Conservation (phyloP, 2,329 filamentous ascomycete genomes). For the Aspergillus sp. region DNA sequence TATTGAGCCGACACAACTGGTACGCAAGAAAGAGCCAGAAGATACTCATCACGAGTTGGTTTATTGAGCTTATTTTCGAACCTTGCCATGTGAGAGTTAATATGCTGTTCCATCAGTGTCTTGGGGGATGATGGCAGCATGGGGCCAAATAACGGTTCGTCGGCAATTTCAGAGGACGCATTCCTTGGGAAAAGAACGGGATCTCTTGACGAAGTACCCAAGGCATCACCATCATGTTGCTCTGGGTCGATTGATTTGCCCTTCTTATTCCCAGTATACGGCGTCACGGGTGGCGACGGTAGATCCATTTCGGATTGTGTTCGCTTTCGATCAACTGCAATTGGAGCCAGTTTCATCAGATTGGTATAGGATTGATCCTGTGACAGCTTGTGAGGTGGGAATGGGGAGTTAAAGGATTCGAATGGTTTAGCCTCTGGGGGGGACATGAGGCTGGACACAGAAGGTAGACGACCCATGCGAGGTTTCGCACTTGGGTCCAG, state of each 20-base stretch:
- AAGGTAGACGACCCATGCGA: slow-evolving; percentile 44
- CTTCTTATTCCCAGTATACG: slow-evolving; percentile 44
- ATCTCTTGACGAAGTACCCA: slow-evolving; percentile 32
- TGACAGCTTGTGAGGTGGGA: slow-evolving; percentile 29
- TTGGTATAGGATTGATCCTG: slow-evolving; percentile 28
- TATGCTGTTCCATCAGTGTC: slow-evolving; percentile 43
- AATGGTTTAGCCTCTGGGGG: slow-evolving; percentile 51
- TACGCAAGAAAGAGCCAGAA: slow-evolving; percentile 44
- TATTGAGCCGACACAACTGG: slow-evolving; percentile 43
- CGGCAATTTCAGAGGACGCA: slow-evolving; percentile 34
- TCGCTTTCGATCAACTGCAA: slow-evolving; percentile 42
- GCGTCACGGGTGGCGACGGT: slow-evolving; percentile 48
- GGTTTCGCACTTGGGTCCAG: slow-evolving; percentile 23
- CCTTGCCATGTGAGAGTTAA: slow-evolving; percentile 42
- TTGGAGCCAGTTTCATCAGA: slow-evolving; percentile 41
- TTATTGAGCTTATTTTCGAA: slow-evolving; percentile 43
- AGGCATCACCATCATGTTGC: slow-evolving; percentile 31
- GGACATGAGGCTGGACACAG: slow-evolving; percentile 48
- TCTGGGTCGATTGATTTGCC: slow-evolving; percentile 33
- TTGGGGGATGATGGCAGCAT: slow-evolving; percentile 35
- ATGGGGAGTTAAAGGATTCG: slow-evolving; percentile 44
- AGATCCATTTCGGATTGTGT: slow-evolving; percentile 45
- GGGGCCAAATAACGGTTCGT: slow-evolving; percentile 44
- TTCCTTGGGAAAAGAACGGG: slow-evolving; percentile 46
- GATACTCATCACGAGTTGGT: slow-evolving; percentile 46